Evolutionary conservation across 768 basidiomycete genomes (phyloP).

Genomic region (Rhizopogon salebrosus): DNA sequence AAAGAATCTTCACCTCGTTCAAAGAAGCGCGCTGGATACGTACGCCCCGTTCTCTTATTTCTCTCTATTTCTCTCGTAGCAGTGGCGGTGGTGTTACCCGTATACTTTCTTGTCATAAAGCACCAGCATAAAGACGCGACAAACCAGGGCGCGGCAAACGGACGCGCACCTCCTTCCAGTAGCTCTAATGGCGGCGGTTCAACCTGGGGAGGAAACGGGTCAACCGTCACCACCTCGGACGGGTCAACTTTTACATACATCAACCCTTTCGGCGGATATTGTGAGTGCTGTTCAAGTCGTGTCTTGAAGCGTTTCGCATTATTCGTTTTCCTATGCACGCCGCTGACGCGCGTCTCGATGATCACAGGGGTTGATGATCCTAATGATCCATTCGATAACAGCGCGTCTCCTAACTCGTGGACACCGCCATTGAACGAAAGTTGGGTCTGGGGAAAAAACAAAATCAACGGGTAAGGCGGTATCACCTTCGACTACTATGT

Average conservation of each 20-base stretch:
- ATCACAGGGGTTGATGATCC: constrained; percentile 58
- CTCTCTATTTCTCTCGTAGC: not conserved
- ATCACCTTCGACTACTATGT: not conserved
- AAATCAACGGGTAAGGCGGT: constrained; percentile 48
- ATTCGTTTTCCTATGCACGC: constrained; percentile 1
- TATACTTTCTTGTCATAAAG: not conserved
- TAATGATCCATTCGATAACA: constrained; percentile 68
- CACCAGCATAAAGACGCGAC: not conserved
- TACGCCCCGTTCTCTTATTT: not conserved
- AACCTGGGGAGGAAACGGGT: constrained; percentile 48
- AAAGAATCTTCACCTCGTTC: not conserved
- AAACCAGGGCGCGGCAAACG: too few relatives aligned
- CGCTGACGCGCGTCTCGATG: not conserved
- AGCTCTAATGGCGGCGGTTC: not conserved
- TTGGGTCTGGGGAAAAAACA: constrained; percentile 67
- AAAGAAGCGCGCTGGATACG: not conserved
- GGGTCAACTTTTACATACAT: constrained; percentile 72
- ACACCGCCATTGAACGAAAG: constrained; percentile 71
- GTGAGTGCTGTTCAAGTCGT: constrained; percentile 39
- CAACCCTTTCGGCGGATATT: constrained; percentile 73
- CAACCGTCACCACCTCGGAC: constrained; percentile 54
- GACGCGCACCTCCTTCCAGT: too few relatives aligned
- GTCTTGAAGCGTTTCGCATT: not conserved
- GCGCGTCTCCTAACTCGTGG: constrained; percentile 73
- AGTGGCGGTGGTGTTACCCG: not conserved